Base-by-base conservation (phyloP, 768 basidiomycete species). In the Tulasnella calospora region DNA sequence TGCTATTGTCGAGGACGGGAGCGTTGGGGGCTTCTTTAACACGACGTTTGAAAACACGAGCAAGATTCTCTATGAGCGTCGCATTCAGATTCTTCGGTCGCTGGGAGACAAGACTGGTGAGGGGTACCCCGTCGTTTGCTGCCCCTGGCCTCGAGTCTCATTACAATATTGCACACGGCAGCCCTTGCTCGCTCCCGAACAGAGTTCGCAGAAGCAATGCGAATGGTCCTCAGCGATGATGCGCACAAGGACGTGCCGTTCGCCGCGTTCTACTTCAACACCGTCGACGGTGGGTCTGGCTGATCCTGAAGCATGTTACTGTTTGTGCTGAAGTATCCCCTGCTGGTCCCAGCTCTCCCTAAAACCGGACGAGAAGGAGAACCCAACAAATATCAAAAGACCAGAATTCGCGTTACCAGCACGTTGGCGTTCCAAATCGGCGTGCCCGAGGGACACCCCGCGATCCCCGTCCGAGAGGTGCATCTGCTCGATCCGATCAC, bases 31-130 rank as follows among this genome's bases (percentile, higher is more conserved):
- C 1, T 71, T 82, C 13, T 75, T 81, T n/a, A 82, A 82, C 57
- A 74, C 72, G 15, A 81, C 79, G n/a, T 61, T 71, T 36, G 82
- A 82, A 73, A 82, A 81, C 10, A 82, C 82, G 1, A 51, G 78
- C 44, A 82, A 82, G 67, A 81, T 82, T 21, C 67, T 82, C 7
- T 80, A 82, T 17, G 82, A 80, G 27, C 80, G 82, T 8, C 71
- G 82, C 41, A 38, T 82, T 35, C 74, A 79, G 21, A 78, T 78
- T 17, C 77, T 82, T 33, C 80, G 82, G 21, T 55, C 73, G 35
- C 41, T 82, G 33, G 80, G 81, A 38, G 80, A 81, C 41, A 78
- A 72, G 55, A 73, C 71, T 41, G 77, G 77, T 78, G 46, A 46
- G 1, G 21, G 23, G 7, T 36, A 12, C 13, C 17, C 23, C 17